phyloP scores from a whole-genome alignment of 129 eudicot species.

The Helianthus annuus region DNA sequence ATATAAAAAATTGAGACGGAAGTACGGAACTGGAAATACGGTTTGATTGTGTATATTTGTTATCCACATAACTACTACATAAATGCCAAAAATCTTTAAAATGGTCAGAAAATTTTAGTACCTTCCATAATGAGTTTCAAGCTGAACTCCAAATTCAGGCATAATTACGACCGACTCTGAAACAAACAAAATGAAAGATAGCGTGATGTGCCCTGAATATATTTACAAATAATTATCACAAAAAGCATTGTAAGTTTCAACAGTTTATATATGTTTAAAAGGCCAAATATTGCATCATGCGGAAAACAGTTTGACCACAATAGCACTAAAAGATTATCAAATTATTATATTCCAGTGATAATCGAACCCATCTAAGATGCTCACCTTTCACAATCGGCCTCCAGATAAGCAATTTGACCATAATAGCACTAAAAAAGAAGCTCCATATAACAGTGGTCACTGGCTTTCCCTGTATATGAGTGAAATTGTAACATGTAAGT shows the following conservation, averaged over 20 bases:
- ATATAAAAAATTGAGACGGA: not conserved
- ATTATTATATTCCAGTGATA: not conserved
- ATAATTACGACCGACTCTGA: slow-evolving; percentile 81
- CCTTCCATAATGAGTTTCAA: slow-evolving; percentile 86
- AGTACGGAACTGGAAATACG: not conserved
- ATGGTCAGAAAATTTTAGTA: slow-evolving; percentile 25
- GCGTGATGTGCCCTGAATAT: not conserved
- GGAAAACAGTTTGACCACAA: not conserved
- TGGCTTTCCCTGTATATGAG: slow-evolving; percentile 31
- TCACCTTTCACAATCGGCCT: slow-evolving; percentile 49
- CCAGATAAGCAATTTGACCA: slow-evolving; percentile 43
- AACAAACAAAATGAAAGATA: slow-evolving; percentile 21
- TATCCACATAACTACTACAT: not conserved
- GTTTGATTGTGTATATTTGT: not conserved
- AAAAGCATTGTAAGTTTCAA: not conserved
- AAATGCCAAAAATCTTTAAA: slow-evolving; percentile 8
- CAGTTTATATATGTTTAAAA: too few relatives aligned
- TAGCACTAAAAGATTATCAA: not conserved
- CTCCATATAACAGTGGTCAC: slow-evolving; percentile 34
- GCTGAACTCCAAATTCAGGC: slow-evolving; percentile 87
- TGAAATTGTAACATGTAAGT: not conserved
- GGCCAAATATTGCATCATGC: not conserved
- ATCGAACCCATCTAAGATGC: not conserved
- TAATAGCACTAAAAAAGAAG: slow-evolving; percentile 28
- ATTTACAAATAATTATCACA: not conserved